phyloP scores from a whole-genome alignment of 2,329 filamentous ascomycete genomes.

The Pyrenophora seminiperda region DNA sequence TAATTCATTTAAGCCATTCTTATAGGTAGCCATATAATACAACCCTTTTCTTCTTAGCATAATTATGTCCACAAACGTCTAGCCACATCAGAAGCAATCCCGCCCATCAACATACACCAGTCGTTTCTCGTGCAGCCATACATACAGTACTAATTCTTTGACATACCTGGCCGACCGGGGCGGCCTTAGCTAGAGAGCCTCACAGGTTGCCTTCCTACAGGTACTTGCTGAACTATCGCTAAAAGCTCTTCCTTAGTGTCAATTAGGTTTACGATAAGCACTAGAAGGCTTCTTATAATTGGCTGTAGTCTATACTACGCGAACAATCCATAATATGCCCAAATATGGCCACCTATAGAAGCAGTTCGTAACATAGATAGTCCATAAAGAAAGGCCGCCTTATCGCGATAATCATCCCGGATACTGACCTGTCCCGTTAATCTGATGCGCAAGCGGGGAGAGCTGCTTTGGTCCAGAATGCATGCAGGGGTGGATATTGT shows the following conservation, averaged over 20 bases:
- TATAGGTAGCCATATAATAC: not conserved
- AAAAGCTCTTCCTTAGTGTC: too few species aligned
- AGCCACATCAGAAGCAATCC: not conserved
- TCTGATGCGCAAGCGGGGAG: not conserved
- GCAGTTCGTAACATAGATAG: not conserved
- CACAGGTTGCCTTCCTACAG: too few species aligned
- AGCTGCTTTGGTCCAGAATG: conserved; percentile 1
- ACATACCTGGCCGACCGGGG: too few species aligned
- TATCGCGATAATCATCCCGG: not conserved
- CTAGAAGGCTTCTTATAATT: too few species aligned
- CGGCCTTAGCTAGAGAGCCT: too few species aligned
- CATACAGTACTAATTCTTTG: too few species aligned
- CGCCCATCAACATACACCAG: not conserved
- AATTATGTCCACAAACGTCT: not conserved
- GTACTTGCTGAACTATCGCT: too few species aligned
- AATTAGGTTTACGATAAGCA: too few species aligned
- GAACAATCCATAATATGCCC: not conserved
- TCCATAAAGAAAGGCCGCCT: conserved; percentile 1
- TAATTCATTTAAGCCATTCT: not conserved
- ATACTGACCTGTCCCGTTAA: not conserved
- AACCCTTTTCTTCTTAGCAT: conserved; percentile 1
- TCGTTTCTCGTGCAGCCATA: not conserved
- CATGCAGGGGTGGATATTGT: too few species aligned
- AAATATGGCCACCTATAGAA: not conserved
- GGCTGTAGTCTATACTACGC: not conserved